Evolutionary conservation across 192 early-diverging fungal genomes (phyloP), one percentile per base, ranked within the genome.

Genomic region (Podila epicladia): DNA sequence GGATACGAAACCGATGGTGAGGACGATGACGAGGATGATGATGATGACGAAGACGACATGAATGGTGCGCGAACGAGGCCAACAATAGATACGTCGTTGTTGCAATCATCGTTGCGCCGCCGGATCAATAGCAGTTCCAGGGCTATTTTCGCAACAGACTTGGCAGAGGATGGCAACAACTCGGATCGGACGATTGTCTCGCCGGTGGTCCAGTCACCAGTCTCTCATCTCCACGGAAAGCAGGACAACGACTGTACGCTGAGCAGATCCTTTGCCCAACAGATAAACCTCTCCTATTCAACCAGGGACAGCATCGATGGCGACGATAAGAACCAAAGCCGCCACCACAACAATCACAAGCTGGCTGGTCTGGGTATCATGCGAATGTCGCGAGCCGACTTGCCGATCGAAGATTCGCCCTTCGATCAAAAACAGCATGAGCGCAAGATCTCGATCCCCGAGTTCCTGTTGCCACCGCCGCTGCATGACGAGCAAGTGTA

Each of bases 371-470:
- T 55, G 53, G 53, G 22, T 55, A 55, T 55, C 24, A 26, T 26
- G 24, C 53, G 24, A 55, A 55, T 55, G 53, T n/a, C 53, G 41
- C 41, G 41, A 45, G 41, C 41, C 4, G 41, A 45, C 41, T 45
- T 45, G 41, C 41, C 41, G 41, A 62, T 2, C 38, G 48, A 12
- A 5, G 49, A 38, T 9, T 13, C 45, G 13, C 32, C 41, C 4
- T 57, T 58, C 24, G 58, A 20, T 32, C 64, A 26, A 7, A 48
- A 26, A 26, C 69, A 64, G 20, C 75, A 72, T 37, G 75, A 79
- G 38, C 64, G 75, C 26, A 71, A 64, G 70, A 72, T 79, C 4
- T 79, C 75, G 26, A 72, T 79, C 41, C 75, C 75, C 11, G 75
- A 79, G 5, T 79, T 71, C 65, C 45, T 79, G 58, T 50, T 79